Percentiles rank a stretch among this genome's conserved stretches.
Conservation (phyloP, 345 rosid genomes). For the Combretum micranthum region DNA sequence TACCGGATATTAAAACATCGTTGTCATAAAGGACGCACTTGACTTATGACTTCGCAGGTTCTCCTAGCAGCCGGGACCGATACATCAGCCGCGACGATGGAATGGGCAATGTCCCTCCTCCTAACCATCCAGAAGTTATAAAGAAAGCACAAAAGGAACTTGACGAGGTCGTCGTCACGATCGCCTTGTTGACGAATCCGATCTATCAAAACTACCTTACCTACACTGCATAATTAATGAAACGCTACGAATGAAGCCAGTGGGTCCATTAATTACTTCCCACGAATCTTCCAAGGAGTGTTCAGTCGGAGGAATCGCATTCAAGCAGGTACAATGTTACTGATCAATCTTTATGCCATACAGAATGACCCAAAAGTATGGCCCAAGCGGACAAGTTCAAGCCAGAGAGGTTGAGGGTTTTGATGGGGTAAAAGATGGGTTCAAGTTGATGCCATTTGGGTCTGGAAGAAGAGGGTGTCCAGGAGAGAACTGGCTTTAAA, state of each 20-base stretch:
- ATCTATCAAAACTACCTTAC: slow-evolving; percentile 20
- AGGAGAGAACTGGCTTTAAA: slow-evolving; percentile 38
- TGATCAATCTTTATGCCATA: slow-evolving; percentile 32
- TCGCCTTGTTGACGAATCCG: slow-evolving; percentile 22
- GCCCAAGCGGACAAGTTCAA: slow-evolving; percentile 24
- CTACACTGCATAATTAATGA: slow-evolving; percentile 27
- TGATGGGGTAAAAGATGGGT: slow-evolving; percentile 35
- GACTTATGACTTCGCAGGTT: slow-evolving; percentile 5
- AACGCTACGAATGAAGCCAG: slow-evolving; percentile 26
- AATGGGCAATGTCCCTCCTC: slow-evolving; percentile 35
- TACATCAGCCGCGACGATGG: slow-evolving; percentile 24
- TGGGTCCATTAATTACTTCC: slow-evolving; percentile 24
- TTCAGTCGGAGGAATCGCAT: slow-evolving; percentile 18
- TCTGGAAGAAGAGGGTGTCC: slow-evolving; percentile 60
- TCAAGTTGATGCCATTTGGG: slow-evolving; percentile 44
- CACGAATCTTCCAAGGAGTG: slow-evolving; percentile 38
- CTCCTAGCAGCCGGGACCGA: slow-evolving; percentile 19
- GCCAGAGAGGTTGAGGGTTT: slow-evolving; percentile 42
- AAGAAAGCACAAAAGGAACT: slow-evolving; percentile 23
- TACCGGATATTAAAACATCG: too few relatives aligned
- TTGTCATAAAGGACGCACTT: neutral
- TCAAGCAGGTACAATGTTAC: slow-evolving; percentile 32
- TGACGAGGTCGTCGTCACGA: slow-evolving; percentile 9
- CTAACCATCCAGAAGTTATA: slow-evolving; percentile 24
- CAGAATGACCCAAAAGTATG: slow-evolving; percentile 36